Conservation (phyloP, 805 yeast species). For the Nakazawaea ernobii region DNA sequence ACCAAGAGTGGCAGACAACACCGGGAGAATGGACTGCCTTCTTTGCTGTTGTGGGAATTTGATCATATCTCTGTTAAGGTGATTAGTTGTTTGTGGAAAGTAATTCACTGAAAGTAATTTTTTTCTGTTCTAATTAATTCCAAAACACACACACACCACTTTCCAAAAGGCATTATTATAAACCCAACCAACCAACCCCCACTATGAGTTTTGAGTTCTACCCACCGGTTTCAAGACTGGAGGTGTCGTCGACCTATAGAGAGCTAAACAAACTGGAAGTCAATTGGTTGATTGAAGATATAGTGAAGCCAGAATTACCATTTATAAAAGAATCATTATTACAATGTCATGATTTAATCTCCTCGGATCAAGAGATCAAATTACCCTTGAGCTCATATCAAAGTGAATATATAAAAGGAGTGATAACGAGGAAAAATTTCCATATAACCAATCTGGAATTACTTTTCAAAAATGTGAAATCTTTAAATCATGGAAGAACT, state of each 20-base stretch:
- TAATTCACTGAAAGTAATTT: too few relatives aligned
- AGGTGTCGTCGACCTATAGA: not conserved
- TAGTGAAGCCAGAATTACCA: constrained; percentile 44
- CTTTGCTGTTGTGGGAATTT: not conserved
- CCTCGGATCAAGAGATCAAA: constrained; percentile 37
- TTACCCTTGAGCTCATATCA: constrained; percentile 53
- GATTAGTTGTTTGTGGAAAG: too few relatives aligned
- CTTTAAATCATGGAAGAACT: constrained; percentile 34
- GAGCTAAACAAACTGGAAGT: constrained; percentile 24
- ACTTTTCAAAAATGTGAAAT: constrained; percentile 27
- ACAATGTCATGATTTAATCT: constrained; percentile 33
- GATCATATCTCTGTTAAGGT: not conserved
- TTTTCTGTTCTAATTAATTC: too few relatives aligned
- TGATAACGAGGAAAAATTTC: constrained; percentile 49
- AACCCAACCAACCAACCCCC: too few relatives aligned
- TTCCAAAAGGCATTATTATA: too few relatives aligned
- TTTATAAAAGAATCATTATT: constrained; percentile 36
- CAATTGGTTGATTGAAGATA: constrained; percentile 40
- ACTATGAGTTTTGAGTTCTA: constrained; percentile 9
- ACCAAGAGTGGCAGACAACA: constrained; percentile 11
- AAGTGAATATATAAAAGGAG: constrained; percentile 55
- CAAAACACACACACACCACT: not conserved
- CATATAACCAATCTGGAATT: constrained; percentile 44
- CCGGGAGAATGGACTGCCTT: constrained; percentile 13
- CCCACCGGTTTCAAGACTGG: not conserved